Base-by-base conservation (phyloP, 306 rosid species). In the Senna tora region DNA sequence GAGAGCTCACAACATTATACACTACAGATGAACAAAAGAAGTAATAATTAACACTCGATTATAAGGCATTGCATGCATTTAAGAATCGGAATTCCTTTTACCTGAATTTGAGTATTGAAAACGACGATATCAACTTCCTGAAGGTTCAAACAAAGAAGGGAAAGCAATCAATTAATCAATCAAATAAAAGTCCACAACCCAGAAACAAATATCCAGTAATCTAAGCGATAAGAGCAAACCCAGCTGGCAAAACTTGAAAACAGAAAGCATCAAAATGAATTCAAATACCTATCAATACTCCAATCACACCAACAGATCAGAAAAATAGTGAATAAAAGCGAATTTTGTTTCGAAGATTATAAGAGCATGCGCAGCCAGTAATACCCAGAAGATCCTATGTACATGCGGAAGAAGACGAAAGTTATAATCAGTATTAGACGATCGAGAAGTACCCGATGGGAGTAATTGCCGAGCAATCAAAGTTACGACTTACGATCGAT, bases 381-480 rank as follows among this genome's bases (percentile, higher is more conserved):
- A 54, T 49, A 52, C 30, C 42, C 41, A 69, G 30, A 84, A 86
- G 90, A 85, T 88, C 84, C 79, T 38, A 50, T 67, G 81, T 47
- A 75, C 71, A 47, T 28, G 67, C 6, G 66, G n/a, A 38, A 75
- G 45, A 84, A 70, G 77, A 57, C n/a, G 49, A 49, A 19, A 72
- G 22, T 43, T 58, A 17, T 52, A 72, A 56, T 65, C 79, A 62
- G 75, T 69, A 51, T n/a, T 47, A 19, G 51, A 83, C 47, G 80
- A 86, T 86, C 85, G 77, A 83, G 68, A 68, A 87, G 71, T 79
- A 85, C 90, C 90, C 53, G 88, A 86, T 75, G 72, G 65, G 59
- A 84, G 71, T 66, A 75, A 77, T 62, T 69, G 67, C 68, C 55
- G 63, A 81, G 76, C 66, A 81, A 88, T 86, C 84, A 55, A 57